A percentile compares a stretch with the other conserved stretches of the same genome.
phyloP scores from a whole-genome alignment of 2,329 filamentous ascomycete genomes.

The Raffaelea albimanens region DNA sequence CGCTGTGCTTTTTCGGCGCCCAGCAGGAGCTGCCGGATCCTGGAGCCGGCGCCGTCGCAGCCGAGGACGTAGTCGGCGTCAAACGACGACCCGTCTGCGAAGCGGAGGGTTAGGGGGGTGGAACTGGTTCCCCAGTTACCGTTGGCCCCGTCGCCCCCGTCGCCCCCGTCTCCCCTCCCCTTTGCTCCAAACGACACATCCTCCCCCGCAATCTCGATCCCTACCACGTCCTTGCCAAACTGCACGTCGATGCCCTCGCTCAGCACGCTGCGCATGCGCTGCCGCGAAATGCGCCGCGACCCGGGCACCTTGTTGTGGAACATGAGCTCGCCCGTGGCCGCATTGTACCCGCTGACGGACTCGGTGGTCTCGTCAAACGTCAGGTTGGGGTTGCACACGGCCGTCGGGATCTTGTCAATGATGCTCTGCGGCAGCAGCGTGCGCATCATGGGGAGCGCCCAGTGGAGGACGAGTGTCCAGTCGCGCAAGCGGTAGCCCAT shows the following conservation, averaged over 20 bases:
- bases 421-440: conserved; percentile 24
- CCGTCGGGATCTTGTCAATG: conserved; percentile 18
- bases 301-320: conserved; percentile 24
- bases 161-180: too few species aligned
- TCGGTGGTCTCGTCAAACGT: conserved; percentile 21
- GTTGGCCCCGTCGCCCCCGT: too few species aligned
- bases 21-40: conserved; percentile 21
- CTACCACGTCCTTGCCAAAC: conserved; percentile 6
- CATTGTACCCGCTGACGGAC: conserved; percentile 22
- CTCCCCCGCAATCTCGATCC: conserved; percentile 14
- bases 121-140: conserved; percentile 8
- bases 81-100: conserved; percentile 16
- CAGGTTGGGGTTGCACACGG: conserved; percentile 25
- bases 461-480: conserved; percentile 31
- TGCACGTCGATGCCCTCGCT: conserved; percentile 21
- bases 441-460: conserved; percentile 25
- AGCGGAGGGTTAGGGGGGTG: too few species aligned
- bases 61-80: conserved; percentile 22
- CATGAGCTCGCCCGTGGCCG: conserved; percentile 25
- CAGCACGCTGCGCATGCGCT: conserved; percentile 22
- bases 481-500: conserved; percentile 22
- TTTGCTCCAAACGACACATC: too few species aligned
- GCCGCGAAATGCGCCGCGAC: conserved; percentile 24
- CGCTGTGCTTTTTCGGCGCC: conserved; percentile 14
- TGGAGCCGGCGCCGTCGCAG: conserved; percentile 21